phyloP scores from a whole-genome alignment of 176 grass and related monocot genomes.

The Saccharum officinarum region DNA sequence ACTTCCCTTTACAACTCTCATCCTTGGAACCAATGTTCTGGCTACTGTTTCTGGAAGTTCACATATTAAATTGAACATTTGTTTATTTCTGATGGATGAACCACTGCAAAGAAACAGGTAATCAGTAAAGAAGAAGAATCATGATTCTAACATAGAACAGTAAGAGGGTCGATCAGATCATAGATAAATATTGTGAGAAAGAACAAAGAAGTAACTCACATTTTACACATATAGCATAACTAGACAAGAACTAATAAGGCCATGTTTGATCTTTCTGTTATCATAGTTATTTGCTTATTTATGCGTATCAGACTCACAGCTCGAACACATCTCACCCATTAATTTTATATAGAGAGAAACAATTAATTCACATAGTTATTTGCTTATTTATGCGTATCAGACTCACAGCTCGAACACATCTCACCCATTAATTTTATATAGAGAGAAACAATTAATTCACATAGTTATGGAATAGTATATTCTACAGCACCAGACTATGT shows the following conservation, averaged over 20 bases:
- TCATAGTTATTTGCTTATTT: not conserved
- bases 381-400: not conserved
- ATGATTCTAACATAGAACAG: constrained; percentile 6
- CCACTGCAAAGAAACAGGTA: constrained; percentile 62
- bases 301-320: not conserved
- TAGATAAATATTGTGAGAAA: not conserved
- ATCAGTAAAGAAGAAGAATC: not conserved
- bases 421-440: not conserved
- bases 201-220: not conserved
- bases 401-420: not conserved
- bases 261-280: not conserved
- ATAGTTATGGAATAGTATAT: not conserved
- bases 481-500: constrained; percentile 1
- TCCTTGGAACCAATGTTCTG: constrained; percentile 93
- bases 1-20: constrained; percentile 96
- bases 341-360: not conserved
- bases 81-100: constrained; percentile 92
- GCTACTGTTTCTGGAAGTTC: constrained; percentile 99
- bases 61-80: constrained; percentile 98
- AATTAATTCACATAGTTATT: not conserved
- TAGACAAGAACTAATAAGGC: not conserved
- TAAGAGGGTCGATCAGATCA: not conserved
- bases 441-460: not conserved
- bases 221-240: not conserved
- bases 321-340: not conserved